A percentile compares a stretch with the other conserved stretches of the same genome.
These are phyloP conservation scores for Chaetomidium leptoderma DNA, from an alignment of 495 filamentous ascomycete species.

Conservation along the genomic window DNA sequence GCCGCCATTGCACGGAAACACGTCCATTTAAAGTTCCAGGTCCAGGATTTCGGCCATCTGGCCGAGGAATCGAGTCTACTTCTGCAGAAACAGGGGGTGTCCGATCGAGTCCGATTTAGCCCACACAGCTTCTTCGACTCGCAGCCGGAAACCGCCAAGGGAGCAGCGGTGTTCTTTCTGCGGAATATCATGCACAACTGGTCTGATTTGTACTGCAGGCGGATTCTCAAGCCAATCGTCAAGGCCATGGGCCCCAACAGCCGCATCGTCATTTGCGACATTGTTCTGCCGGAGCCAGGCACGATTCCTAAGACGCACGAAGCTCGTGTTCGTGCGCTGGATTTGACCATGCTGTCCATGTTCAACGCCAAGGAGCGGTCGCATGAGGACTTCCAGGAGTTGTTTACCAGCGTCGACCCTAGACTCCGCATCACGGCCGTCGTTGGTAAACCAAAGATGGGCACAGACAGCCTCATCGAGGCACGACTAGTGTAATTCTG, in stretches of 20 bases:
- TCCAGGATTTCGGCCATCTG: slow-evolving; percentile 35
- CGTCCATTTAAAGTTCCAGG: slow-evolving; percentile 33
- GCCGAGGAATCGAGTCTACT: slow-evolving; percentile 8
- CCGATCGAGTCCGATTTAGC: slow-evolving; percentile 26
- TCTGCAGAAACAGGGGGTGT: slow-evolving; percentile 1
- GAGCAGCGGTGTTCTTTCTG: slow-evolving; percentile 37
- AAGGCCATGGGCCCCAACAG: slow-evolving; percentile 34
- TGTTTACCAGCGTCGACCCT: slow-evolving; percentile 16
- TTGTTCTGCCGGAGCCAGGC: slow-evolving; percentile 28
- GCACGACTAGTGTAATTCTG: slow-evolving; percentile 8
- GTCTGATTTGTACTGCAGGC: slow-evolving; percentile 34
- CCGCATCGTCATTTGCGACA: slow-evolving; percentile 36
- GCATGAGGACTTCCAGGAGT: slow-evolving; percentile 15
- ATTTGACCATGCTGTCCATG: slow-evolving; percentile 21
- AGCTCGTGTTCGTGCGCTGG: slow-evolving; percentile 13
- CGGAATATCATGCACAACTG: slow-evolving; percentile 44
- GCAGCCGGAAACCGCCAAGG: slow-evolving; percentile 29
- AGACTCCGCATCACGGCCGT: slow-evolving; percentile 13
- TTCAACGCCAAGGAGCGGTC: slow-evolving; percentile 21
- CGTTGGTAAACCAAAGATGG: slow-evolving; percentile 15
- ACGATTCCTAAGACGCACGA: slow-evolving; percentile 16
- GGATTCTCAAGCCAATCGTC: slow-evolving; percentile 34
- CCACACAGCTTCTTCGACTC: slow-evolving; percentile 39
- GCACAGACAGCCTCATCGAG: slow-evolving; percentile 18
- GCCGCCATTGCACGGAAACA: slow-evolving; percentile 33